Percentiles rank a stretch among this genome's conserved stretches.
Evolutionary conservation across 257 asterid species (phyloP).

Genomic region (Solanum dulcamara): DNA sequence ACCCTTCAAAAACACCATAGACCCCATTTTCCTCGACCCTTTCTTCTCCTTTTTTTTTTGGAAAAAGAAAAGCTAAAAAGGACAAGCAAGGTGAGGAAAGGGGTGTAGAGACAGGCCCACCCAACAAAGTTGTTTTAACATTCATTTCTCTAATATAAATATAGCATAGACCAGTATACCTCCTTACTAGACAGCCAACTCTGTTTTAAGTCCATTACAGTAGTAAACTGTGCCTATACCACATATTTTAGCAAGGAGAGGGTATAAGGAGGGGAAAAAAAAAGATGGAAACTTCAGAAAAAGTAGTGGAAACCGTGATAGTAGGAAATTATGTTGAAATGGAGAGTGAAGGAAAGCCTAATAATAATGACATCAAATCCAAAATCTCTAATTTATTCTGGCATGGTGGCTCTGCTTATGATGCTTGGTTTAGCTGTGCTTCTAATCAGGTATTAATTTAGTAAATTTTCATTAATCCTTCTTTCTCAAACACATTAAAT

Average conservation of each 20-base stretch:
- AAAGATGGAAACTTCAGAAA: slow-evolving; percentile 49
- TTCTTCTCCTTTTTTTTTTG: background rate
- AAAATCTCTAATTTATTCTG: slow-evolving; percentile 56
- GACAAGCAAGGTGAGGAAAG: background rate
- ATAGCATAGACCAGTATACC: background rate
- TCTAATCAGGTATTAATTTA: slow-evolving; percentile 89
- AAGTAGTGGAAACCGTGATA: slow-evolving; percentile 53
- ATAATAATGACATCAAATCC: slow-evolving; percentile 24
- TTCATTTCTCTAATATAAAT: background rate
- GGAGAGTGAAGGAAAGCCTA: slow-evolving; percentile 53
- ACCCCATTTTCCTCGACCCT: background rate
- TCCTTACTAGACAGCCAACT: slow-evolving; percentile 1
- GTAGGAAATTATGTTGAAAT: slow-evolving; percentile 69
- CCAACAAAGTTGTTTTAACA: background rate
- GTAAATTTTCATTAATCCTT: too few species aligned
- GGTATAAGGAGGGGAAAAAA: background rate
- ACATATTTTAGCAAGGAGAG: background rate
- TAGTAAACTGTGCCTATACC: background rate
- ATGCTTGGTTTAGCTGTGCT: slow-evolving; percentile 96
- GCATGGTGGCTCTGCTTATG: slow-evolving; percentile 95
- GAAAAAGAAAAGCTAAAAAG: background rate
- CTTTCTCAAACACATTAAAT: too few species aligned
- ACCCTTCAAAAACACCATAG: background rate
- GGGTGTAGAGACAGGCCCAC: background rate
- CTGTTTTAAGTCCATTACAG: slow-evolving; percentile 7